Evolutionary conservation across 331 rosid genomes (phyloP).

Genomic region (Pyrus hybrid): DNA sequence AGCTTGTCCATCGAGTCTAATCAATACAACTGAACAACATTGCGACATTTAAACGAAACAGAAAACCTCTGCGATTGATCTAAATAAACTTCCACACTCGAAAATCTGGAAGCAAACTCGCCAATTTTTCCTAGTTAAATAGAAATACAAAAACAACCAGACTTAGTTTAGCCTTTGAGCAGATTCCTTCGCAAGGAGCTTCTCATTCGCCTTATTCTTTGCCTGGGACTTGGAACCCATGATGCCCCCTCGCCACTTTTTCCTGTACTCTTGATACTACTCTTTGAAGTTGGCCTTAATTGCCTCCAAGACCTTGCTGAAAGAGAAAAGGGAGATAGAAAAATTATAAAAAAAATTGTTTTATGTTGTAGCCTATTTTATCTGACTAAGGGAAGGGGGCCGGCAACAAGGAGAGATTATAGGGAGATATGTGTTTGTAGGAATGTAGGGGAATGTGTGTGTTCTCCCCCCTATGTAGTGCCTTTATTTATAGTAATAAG

Average conservation of each 20-base stretch:
- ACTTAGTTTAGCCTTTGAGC: conserved; percentile 33
- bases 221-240: conserved; percentile 50
- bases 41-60: not conserved
- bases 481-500: too few relatives aligned
- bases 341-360: too few relatives aligned
- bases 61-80: not conserved
- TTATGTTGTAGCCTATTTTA: too few relatives aligned
- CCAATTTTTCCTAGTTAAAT: not conserved
- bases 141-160: not conserved
- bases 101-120: not conserved
- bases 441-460: too few relatives aligned
- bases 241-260: conserved; percentile 44
- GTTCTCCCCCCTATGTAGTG: too few relatives aligned
- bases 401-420: too few relatives aligned
- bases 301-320: too few relatives aligned
- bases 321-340: too few relatives aligned
- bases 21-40: not conserved
- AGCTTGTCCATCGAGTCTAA: not conserved
- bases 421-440: too few relatives aligned
- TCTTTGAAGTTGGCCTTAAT: conserved; percentile 44
- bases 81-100: not conserved
- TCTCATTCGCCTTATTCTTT: conserved; percentile 38
- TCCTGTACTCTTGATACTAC: conserved; percentile 38
- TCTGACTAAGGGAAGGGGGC: too few relatives aligned
- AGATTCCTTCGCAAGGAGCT: conserved; percentile 35